Evolutionary conservation across 2,329 filamentous ascomycete species (phyloP).

Genomic region (Diaporthe eres): DNA sequence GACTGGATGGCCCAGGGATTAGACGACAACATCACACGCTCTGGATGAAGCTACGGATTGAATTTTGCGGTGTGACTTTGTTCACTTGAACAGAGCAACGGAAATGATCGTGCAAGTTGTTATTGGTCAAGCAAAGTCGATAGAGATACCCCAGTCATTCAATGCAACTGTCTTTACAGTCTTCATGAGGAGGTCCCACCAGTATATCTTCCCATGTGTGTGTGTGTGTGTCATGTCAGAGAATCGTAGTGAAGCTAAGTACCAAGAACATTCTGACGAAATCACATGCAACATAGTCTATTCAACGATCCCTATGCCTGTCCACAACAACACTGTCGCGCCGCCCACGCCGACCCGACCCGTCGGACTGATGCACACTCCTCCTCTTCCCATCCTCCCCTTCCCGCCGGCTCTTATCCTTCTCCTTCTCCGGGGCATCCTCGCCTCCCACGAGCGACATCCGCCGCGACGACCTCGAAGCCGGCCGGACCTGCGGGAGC

Average conservation of each 20-base stretch:
- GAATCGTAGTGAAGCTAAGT: neutral
- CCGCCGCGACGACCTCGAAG: neutral
- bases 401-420: neutral
- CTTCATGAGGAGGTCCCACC: neutral
- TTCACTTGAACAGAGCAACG: conserved; percentile 17
- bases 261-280: neutral
- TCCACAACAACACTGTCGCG: neutral
- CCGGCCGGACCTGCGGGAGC: neutral
- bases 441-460: neutral
- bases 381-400: neutral
- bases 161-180: conserved; percentile 35
- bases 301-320: neutral
- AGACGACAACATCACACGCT: conserved; percentile 17
- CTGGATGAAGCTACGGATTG: conserved; percentile 16
- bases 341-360: neutral
- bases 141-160: conserved; percentile 40
- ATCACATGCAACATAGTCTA: neutral
- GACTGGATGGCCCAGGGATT: conserved; percentile 20
- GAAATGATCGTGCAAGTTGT: conserved; percentile 22
- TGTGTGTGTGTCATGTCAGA: neutral
- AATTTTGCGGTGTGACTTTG: conserved; percentile 3
- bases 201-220: neutral
- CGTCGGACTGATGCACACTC: neutral
- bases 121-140: conserved; percentile 33
- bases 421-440: neutral